A percentile compares a stretch with the other conserved stretches of the same genome.
phyloP scores from a whole-genome alignment of 208 protist genomes.

The Wallacemonas sp. region DNA sequence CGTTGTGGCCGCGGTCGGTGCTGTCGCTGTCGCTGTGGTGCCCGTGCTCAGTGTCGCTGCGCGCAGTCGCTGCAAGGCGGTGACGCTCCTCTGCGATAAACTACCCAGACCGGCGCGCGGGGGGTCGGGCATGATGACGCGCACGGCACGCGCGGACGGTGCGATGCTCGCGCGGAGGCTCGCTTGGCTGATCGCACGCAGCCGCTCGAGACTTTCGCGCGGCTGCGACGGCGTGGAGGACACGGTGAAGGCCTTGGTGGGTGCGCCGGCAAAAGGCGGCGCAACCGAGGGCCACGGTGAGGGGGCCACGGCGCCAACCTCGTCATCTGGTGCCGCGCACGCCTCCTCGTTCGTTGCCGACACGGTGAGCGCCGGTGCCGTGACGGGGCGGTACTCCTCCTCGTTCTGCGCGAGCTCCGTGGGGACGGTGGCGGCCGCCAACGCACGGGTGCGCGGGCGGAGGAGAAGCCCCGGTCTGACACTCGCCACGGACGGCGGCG shows the following conservation, averaged over 20 bases:
- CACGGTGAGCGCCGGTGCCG: background rate
- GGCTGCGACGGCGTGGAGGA: background rate
- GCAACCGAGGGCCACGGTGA: too few relatives aligned
- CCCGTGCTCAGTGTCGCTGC: too few relatives aligned
- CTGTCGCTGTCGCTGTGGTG: too few relatives aligned
- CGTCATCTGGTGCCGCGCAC: background rate
- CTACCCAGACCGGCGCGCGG: background rate
- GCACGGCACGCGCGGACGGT: background rate
- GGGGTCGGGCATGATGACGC: background rate
- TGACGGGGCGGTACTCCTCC: constrained; percentile 5
- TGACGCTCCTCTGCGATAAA: background rate
- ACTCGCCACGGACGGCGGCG: background rate
- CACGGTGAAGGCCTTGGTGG: constrained; percentile 1
- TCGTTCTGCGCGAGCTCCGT: constrained; percentile 11
- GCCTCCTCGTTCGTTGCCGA: background rate
- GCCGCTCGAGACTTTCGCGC: background rate
- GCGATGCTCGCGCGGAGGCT: background rate
- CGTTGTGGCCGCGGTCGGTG: background rate
- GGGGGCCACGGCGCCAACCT: too few relatives aligned
- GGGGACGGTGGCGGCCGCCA: background rate
- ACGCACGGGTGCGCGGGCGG: background rate
- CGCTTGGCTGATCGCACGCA: background rate
- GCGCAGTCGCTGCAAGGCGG: background rate
- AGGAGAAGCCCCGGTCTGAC: background rate
- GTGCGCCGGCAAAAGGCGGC: background rate